Conservation (phyloP, 2,329 filamentous ascomycete genomes). For the Colletotrichum sojae region DNA sequence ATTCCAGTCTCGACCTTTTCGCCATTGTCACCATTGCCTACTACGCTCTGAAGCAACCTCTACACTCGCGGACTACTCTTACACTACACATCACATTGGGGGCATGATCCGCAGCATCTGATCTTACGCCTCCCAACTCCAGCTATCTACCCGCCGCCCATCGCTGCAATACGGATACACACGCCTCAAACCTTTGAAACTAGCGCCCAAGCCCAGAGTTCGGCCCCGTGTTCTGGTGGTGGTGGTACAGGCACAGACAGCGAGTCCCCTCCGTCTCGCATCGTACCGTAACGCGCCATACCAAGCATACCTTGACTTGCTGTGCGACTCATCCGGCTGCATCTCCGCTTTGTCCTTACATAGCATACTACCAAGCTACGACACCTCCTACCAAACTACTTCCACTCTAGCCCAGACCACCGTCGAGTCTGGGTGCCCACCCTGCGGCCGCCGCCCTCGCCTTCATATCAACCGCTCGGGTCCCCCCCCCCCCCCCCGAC, state of each 20-base stretch:
- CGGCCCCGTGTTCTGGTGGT: slow-evolving; percentile 16
- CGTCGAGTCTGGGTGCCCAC: slow-evolving; percentile 28
- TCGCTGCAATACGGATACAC: slow-evolving; percentile 1
- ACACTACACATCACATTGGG: slow-evolving; percentile 19
- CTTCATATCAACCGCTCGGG: slow-evolving; percentile 32
- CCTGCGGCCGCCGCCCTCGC: slow-evolving; percentile 19
- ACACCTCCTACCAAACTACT: not conserved
- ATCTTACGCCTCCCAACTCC: slow-evolving; percentile 11
- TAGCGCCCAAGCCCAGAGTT: slow-evolving; percentile 34
- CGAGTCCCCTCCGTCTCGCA: slow-evolving; percentile 14
- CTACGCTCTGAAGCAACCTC: not conserved
- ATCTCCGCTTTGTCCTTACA: slow-evolving; percentile 36
- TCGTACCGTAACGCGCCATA: slow-evolving; percentile 10
- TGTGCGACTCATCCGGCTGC: slow-evolving; percentile 30
- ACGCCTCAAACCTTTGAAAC: slow-evolving; percentile 36
- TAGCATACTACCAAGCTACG: no score
- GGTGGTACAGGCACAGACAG: slow-evolving; percentile 17
- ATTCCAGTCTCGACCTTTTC: slow-evolving; percentile 1
- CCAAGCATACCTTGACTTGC: slow-evolving; percentile 14
- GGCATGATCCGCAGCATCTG: slow-evolving; percentile 25
- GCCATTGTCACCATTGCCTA: not conserved
- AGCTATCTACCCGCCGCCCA: slow-evolving; percentile 1
- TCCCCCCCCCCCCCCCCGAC: slow-evolving; percentile 9
- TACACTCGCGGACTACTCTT: not conserved
- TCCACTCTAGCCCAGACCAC: slow-evolving; percentile 32